phyloP scores from a whole-genome alignment of 2,329 filamentous ascomycete genomes.

The Aspergillus pseudotamarii region DNA sequence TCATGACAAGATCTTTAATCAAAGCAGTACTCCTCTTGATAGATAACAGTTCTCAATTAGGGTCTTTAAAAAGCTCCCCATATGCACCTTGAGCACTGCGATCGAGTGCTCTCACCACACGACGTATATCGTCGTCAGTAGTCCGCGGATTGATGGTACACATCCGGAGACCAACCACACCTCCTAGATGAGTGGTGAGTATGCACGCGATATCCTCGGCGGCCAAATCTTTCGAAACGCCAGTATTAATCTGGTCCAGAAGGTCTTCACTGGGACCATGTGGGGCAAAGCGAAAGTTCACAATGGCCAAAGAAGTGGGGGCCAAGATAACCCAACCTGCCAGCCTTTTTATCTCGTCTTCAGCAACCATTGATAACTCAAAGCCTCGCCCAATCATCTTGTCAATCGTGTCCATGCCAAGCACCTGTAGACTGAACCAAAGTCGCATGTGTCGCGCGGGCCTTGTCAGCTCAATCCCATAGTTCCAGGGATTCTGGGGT shows the following conservation, averaged over 20 bases:
- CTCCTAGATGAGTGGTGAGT: neutral
- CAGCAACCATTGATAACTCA: neutral
- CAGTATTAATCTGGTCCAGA: constrained; percentile 6
- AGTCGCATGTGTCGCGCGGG: constrained; percentile 24
- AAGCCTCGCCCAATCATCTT: constrained; percentile 21
- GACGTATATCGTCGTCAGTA: constrained; percentile 3
- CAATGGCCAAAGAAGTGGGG: constrained; percentile 12
- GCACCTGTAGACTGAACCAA: constrained; percentile 24
- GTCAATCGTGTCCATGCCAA: constrained; percentile 20
- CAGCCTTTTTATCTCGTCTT: constrained; percentile 7
- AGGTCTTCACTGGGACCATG: neutral
- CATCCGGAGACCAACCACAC: constrained; percentile 5
- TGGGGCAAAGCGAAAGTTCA: constrained; percentile 15
- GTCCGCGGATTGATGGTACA: constrained; percentile 10
- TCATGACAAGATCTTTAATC: too few relatives aligned
- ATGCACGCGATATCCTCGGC: neutral
- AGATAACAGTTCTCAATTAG: neutral
- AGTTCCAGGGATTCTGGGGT: constrained; percentile 23
- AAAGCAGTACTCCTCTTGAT: too few relatives aligned
- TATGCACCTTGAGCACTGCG: neutral
- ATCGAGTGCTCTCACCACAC: neutral
- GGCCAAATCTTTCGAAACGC: neutral
- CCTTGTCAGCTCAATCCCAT: constrained; percentile 23
- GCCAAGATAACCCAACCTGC: constrained; percentile 12
- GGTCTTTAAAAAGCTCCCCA: neutral